A percentile compares a stretch with the other conserved stretches of the same genome.
phyloP scores from a whole-genome alignment of 495 filamentous ascomycete genomes.

The Hypomontagnella monticulosa region DNA sequence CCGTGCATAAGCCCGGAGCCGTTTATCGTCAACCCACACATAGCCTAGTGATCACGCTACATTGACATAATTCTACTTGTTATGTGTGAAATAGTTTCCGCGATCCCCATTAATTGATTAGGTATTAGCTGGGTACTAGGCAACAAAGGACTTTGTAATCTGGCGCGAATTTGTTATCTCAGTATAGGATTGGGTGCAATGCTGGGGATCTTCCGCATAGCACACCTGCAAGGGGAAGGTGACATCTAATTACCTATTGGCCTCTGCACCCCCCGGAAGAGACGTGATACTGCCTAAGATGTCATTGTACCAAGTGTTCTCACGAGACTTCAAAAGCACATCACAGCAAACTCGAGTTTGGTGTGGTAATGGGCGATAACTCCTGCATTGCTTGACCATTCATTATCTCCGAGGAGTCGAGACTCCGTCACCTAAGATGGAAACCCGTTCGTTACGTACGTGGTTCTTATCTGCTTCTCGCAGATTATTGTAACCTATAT shows the following conservation, averaged over 20 bases:
- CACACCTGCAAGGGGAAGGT: slow-evolving; percentile 21
- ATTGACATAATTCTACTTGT: no score
- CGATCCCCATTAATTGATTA: no score
- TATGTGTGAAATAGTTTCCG: no score
- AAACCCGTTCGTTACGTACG: slow-evolving; percentile 3
- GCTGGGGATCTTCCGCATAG: background rate
- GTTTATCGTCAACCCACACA: no score
- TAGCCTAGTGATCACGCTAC: no score
- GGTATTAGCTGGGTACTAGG: no score
- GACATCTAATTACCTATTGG: background rate
- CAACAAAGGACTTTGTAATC: no score
- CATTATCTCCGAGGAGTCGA: slow-evolving; percentile 2
- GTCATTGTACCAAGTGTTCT: background rate
- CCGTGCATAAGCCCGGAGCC: no score
- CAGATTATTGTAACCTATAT: slow-evolving; percentile 9
- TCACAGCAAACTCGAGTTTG: slow-evolving; percentile 8
- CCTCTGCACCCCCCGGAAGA: slow-evolving; percentile 24
- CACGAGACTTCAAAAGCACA: slow-evolving; percentile 16
- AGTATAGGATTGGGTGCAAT: no score
- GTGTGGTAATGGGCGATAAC: background rate
- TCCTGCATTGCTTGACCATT: no score
- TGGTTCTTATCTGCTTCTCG: slow-evolving; percentile 19
- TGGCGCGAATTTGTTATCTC: no score
- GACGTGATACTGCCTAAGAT: slow-evolving; percentile 17
- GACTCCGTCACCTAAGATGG: background rate